These are phyloP conservation scores for Exophiala lecanii-corni DNA, from an alignment of 2,329 filamentous ascomycete genomes.

Conservation along the genomic window DNA sequence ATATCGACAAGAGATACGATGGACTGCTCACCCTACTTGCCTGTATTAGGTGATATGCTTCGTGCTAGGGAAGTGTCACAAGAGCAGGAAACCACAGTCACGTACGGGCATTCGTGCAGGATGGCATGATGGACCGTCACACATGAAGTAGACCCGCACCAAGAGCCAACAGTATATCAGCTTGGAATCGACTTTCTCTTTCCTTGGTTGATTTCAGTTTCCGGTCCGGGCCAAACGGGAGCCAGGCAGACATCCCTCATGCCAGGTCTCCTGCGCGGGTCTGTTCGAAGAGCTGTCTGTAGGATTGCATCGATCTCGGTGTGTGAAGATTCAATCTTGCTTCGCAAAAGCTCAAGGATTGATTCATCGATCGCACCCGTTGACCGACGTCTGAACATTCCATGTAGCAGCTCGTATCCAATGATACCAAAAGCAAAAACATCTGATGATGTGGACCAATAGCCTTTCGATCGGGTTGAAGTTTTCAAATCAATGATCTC, in stretches of 20 bases:
- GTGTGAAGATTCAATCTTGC: background rate
- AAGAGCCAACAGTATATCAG: too few species aligned
- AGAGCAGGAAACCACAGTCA: too few species aligned
- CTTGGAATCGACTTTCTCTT: background rate
- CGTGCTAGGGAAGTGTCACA: too few species aligned
- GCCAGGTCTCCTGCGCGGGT: background rate
- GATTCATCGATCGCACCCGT: background rate
- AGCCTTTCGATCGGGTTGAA: background rate
- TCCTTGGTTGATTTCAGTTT: background rate
- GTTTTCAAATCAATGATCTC: conserved; percentile 45
- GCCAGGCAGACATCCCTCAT: background rate
- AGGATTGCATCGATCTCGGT: background rate
- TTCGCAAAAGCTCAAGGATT: background rate
- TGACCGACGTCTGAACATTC: background rate
- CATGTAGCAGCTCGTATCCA: background rate
- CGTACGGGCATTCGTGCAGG: too few species aligned
- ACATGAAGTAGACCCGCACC: too few species aligned
- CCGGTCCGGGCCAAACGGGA: background rate
- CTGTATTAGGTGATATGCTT: too few species aligned
- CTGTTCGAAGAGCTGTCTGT: background rate
- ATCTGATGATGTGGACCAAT: conserved; percentile 1
- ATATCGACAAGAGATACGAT: too few species aligned
- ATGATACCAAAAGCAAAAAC: conserved; percentile 3
- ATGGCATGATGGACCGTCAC: too few species aligned
- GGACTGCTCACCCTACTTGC: too few species aligned